Base-by-base conservation (phyloP, 495 filamentous ascomycete genomes). In the Penicillium paxilli region DNA sequence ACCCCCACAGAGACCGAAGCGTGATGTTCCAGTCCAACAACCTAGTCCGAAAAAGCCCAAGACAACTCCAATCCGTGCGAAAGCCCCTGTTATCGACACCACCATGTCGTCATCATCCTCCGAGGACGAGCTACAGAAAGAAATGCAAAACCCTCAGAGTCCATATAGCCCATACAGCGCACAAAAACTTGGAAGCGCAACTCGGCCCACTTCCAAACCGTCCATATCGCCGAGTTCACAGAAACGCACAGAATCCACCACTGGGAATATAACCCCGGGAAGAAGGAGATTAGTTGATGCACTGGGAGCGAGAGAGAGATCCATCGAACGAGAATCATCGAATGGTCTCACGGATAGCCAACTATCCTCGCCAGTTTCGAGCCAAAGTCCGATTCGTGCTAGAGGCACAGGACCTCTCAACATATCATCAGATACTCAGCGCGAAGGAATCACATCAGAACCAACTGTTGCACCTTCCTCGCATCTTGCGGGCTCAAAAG, bases 231-330 rank as follows among this genome's bases (percentile, higher is more conserved):
- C 45, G 41, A 42, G 32, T 4, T 37, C 37, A 1, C 49, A 16
- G 25, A 38, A 14, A 5, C 12, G 11, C 20, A 23, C 17, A 26
- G 35, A 12, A 16, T 25, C 14, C 28, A 20, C 24, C 1, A 25
- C 38, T 16, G 50, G 37, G 40, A 59, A 56, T 42, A 44, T 44
- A 25, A 55, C 60, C 17, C 58, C 57, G 32, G 59, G 46, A 4
- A 62, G 74, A 32, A 71, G 59, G 38, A 69, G 72, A 45, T 49
- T 75, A 35, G 60, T 77, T n/a, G 72, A 77, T 45, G 68, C 66
- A 4, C 44, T 77, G 25, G 63, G 62, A 24, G 44, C 59, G 5
- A 50, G 49, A 26, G 58, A 49, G 32, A 32, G 24, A 6, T 48
- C 35, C 20, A 19, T 30, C 4, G 47, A 59, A 3, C 16, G 20